Base-by-base conservation (phyloP, 208 protist genomes). In the Trypanosoma scelopori region DNA sequence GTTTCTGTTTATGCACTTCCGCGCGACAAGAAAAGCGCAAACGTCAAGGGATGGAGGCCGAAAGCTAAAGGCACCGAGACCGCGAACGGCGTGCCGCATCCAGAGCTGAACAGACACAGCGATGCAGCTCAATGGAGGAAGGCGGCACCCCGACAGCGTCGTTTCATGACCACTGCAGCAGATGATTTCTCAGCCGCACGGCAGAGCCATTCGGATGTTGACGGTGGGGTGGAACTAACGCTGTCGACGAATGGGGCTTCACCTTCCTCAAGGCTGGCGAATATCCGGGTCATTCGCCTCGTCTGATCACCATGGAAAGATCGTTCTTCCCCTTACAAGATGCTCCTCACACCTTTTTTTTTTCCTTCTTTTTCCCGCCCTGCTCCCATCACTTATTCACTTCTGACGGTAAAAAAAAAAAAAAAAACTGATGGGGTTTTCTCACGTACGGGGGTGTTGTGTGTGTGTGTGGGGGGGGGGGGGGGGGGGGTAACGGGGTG, bases 231-330 rank as follows among this genome's bases (percentile, higher is more conserved):
- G 2, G 43, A 16, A 4, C 3, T 22, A 22, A 47, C 12, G 16
- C 4, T 6, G 12, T 13, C 3, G 20, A 23, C 12, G 5, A 47
- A 47, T 28, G 32, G n/a, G 5, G 27, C 2, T 22, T 43, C 53
- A 18, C 32, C 9, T 37, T 35, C 37, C 37, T 28, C 22, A 43
- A 1, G 43, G n/a, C 39, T 37, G 23, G 15, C 35, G 56, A 51
- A 51, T 35, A n/a, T 62, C 6, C 56, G 56, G 32, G 20, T 62
- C 25, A 37, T 62, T 25, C 39, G 43, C 28, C 25, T 62, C 4
- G n/a, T n/a, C 22, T 62, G 25, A 62, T 18, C 35, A 45, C 32
- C 32, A 9, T 3, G 32, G 32, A 37, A 37, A 9, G 3, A 13
- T 47, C 35, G 32, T 43, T 47, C 47, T 32, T 30, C 7, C 28